Percentiles rank a stretch among this genome's conserved stretches.
phyloP scores from a whole-genome alignment of 371 early-diverging fungal genomes.

The Mucor mucedo region DNA sequence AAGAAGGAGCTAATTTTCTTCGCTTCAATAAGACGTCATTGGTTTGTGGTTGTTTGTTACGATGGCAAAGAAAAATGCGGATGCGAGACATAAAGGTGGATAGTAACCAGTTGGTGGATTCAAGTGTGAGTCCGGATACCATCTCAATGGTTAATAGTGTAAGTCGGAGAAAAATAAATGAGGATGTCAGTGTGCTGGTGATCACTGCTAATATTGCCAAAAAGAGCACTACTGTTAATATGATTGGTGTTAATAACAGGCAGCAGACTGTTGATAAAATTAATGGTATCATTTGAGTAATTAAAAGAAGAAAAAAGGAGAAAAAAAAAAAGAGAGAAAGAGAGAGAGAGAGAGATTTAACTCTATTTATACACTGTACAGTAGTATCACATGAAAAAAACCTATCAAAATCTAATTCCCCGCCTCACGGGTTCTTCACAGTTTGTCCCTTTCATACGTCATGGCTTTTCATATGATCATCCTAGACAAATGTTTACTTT shows the following conservation, averaged over 20 bases:
- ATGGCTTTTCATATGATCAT: too few species aligned
- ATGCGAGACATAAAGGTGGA: constrained; percentile 17
- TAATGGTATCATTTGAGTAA: constrained; percentile 8
- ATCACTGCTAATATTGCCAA: constrained; percentile 25
- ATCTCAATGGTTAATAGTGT: constrained; percentile 31
- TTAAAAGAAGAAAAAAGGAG: constrained; percentile 1
- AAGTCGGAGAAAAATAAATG: constrained; percentile 32
- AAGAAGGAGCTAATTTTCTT: constrained; percentile 24
- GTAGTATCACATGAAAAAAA: neutral
- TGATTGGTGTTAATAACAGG: constrained; percentile 26
- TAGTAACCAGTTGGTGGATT: constrained; percentile 37
- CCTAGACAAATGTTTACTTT: too few species aligned
- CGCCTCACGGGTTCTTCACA: too few species aligned
- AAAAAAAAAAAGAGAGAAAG: constrained; percentile 5
- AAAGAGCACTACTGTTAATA: constrained; percentile 16
- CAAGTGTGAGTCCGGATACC: constrained; percentile 30
- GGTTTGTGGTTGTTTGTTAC: constrained; percentile 3
- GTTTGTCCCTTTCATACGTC: too few species aligned
- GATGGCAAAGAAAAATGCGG: neutral
- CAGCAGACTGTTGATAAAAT: constrained; percentile 22
- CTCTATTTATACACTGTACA: neutral
- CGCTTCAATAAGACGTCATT: constrained; percentile 8
- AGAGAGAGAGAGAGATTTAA: neutral
- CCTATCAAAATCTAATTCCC: neutral
- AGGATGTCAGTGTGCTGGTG: constrained; percentile 37